A percentile compares a stretch with the other conserved stretches of the same genome.
phyloP scores from a whole-genome alignment of 371 early-diverging fungal species.

The Pancytospora epiphaga region DNA sequence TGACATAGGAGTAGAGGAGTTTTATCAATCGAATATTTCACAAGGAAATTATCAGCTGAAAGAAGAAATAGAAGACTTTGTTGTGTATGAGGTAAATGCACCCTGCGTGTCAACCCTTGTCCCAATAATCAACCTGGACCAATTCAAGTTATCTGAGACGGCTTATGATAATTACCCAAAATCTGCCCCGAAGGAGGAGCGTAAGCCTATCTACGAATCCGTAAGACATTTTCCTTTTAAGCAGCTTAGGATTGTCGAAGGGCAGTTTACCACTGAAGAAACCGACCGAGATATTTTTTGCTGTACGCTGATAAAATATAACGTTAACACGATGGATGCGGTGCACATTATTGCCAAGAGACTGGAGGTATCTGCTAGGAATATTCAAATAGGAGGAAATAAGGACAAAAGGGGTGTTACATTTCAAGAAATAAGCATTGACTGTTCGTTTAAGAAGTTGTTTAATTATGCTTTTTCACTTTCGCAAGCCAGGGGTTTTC shows the following conservation, averaged over 20 bases:
- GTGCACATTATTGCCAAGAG: slow-evolving; percentile 29
- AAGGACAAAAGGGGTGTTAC: slow-evolving; percentile 92
- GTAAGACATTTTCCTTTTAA: slow-evolving; percentile 46
- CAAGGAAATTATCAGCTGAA: background rate
- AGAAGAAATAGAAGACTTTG: slow-evolving; percentile 45
- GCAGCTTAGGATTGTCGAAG: slow-evolving; percentile 40
- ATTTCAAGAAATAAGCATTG: slow-evolving; percentile 71
- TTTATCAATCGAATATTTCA: no score
- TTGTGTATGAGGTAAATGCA: slow-evolving; percentile 49
- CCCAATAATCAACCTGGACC: slow-evolving; percentile 23
- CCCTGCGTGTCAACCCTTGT: slow-evolving; percentile 1
- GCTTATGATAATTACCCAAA: background rate
- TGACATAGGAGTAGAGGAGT: no score
- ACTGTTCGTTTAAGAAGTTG: slow-evolving; percentile 39
- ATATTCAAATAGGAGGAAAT: slow-evolving; percentile 81
- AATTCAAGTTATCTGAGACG: slow-evolving; percentile 14
- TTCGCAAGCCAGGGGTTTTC: background rate
- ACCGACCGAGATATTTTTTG: slow-evolving; percentile 30
- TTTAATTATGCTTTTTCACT: slow-evolving; percentile 24
- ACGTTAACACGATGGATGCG: slow-evolving; percentile 48
- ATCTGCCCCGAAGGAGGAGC: slow-evolving; percentile 32
- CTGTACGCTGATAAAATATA: slow-evolving; percentile 47
- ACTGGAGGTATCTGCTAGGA: slow-evolving; percentile 47
- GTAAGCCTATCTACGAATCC: slow-evolving; percentile 42
- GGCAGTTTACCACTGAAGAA: slow-evolving; percentile 9